Evolutionary conservation across 192 early-diverging fungal species (phyloP).

Genomic region (Gonapodya sp.): DNA sequence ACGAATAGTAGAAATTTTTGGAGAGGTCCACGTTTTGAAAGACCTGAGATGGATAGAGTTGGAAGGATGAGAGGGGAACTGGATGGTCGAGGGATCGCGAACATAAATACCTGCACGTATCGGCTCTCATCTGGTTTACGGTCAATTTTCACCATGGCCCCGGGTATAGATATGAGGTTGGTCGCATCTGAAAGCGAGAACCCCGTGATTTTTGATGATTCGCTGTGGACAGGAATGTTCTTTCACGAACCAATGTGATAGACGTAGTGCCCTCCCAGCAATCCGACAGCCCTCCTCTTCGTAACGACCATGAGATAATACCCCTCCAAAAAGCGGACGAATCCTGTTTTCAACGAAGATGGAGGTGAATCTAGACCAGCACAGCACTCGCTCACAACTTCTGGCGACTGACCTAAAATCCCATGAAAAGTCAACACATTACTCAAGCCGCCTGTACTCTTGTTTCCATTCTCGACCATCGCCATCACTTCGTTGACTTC

Average conservation of each 20-base stretch:
- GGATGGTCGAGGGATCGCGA: too few relatives aligned
- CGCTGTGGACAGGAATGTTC: not conserved
- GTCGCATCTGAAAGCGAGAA: constrained; percentile 47
- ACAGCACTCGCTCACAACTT: constrained; percentile 12
- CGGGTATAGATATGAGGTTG: constrained; percentile 54
- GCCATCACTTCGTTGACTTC: constrained; percentile 63
- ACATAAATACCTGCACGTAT: constrained; percentile 24
- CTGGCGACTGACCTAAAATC: constrained; percentile 56
- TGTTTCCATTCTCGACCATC: constrained; percentile 72
- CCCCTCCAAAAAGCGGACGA: constrained; percentile 84
- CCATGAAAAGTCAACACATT: constrained; percentile 61
- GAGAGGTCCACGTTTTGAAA: constrained; percentile 86
- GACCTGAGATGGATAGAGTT: too few relatives aligned
- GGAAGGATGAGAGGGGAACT: too few relatives aligned
- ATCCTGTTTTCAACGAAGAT: constrained; percentile 35
- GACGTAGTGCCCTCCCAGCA: constrained; percentile 89
- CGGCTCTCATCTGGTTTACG: constrained; percentile 64
- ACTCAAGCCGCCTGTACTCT: constrained; percentile 58
- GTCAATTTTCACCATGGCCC: constrained; percentile 44
- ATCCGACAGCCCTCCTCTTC: constrained; percentile 69
- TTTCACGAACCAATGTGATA: constrained; percentile 66
- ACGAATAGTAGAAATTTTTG: constrained; percentile 96
- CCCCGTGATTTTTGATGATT: not conserved
- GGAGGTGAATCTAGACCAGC: constrained; percentile 6
- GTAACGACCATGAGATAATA: constrained; percentile 87